Conservation (phyloP, 768 basidiomycete species). For the Sporobolomyces phaffii region DNA sequence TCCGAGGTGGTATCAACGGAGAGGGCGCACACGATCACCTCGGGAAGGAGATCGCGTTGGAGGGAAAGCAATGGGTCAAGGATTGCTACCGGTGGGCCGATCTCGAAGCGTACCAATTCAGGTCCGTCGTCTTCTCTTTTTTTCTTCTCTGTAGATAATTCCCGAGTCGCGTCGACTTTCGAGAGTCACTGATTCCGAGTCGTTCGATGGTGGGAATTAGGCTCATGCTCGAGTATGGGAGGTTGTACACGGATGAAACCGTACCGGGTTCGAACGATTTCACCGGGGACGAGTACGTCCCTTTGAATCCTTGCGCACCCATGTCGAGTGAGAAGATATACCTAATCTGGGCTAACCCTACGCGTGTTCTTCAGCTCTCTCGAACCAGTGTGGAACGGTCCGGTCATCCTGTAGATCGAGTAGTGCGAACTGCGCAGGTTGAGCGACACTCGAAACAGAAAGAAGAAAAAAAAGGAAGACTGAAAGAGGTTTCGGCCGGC, state of each 20-base stretch:
- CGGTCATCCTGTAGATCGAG: conserved; percentile 1
- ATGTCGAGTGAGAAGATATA: no score
- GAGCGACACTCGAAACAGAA: no score
- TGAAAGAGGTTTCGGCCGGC: no score
- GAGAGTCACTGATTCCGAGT: not conserved
- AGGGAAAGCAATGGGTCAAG: conserved; percentile 40
- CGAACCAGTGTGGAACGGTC: conserved; percentile 31
- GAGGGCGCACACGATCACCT: conserved; percentile 41
- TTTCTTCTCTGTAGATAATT: no score
- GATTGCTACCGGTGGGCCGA: conserved; percentile 39
- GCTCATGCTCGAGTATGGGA: conserved; percentile 38
- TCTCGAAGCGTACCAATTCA: conserved; percentile 40
- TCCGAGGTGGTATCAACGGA: conserved; percentile 37
- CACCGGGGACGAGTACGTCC: conserved; percentile 25
- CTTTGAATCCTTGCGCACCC: no score
- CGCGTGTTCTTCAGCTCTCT: not conserved
- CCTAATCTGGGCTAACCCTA: no score
- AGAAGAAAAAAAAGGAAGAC: no score
- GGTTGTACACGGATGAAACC: conserved; percentile 38
- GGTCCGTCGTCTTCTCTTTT: conserved; percentile 20
- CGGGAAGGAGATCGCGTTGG: conserved; percentile 36
- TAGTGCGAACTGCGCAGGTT: not conserved
- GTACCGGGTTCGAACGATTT: conserved; percentile 39
- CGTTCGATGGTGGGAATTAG: not conserved
- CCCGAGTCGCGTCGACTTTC: no score